Percentiles rank a stretch among this genome's conserved stretches.
Conservation (phyloP, 768 basidiomycete species). For the Serpula lacrymans region DNA sequence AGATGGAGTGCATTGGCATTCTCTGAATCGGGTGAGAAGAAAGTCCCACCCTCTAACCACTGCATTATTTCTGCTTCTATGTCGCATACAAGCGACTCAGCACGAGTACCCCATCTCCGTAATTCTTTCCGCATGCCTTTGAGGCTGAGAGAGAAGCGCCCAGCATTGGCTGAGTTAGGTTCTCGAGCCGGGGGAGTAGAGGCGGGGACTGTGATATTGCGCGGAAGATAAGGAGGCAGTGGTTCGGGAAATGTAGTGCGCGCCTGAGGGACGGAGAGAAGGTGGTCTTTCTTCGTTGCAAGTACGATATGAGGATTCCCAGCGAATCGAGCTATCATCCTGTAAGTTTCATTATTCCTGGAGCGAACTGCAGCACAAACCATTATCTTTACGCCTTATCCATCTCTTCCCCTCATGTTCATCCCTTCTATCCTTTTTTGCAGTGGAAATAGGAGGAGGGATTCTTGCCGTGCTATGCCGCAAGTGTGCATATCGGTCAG, state of each 20-base stretch:
- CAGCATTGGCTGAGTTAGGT: conserved; percentile 60
- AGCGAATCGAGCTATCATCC: conserved; percentile 55
- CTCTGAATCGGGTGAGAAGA: conserved; percentile 48
- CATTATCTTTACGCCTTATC: conserved; percentile 73
- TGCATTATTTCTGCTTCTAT: conserved; percentile 59
- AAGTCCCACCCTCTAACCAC: conserved; percentile 64
- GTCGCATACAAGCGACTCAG: conserved; percentile 61
- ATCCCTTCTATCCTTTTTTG: conserved; percentile 46
- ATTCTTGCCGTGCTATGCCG: conserved; percentile 16
- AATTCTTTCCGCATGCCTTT: conserved; percentile 72
- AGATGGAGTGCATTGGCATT: conserved; percentile 20
- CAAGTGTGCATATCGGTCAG: conserved; percentile 53
- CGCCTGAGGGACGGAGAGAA: conserved; percentile 38
- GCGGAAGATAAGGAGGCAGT: conserved; percentile 65
- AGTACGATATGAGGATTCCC: conserved; percentile 69
- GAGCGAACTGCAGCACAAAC: conserved; percentile 32
- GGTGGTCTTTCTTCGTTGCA: conserved; percentile 59
- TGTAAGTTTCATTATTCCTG: conserved; percentile 2
- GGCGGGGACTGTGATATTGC: conserved; percentile 52
- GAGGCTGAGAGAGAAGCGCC: conserved; percentile 71
- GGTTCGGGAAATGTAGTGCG: conserved; percentile 73
- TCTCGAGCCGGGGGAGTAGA: conserved; percentile 38
- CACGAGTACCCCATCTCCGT: conserved; percentile 56
- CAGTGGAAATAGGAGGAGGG: conserved; percentile 10
- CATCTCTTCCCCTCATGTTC: conserved; percentile 78